Percentiles rank a stretch among this genome's conserved stretches.
phyloP scores from a whole-genome alignment of 805 yeast species.

The Monosporozyma yasuniensis region DNA sequence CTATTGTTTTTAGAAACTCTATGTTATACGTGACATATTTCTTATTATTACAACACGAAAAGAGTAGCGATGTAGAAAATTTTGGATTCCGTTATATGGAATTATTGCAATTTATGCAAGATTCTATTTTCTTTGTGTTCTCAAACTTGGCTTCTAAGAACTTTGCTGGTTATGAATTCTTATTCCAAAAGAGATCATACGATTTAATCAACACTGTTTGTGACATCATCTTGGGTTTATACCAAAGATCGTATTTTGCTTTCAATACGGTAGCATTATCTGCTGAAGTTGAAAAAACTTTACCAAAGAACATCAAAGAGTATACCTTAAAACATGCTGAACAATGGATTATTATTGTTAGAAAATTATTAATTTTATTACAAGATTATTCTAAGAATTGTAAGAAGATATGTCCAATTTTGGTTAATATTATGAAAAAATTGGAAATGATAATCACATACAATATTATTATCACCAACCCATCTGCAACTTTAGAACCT shows the following conservation, averaged over 20 bases:
- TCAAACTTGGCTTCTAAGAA: slow-evolving; percentile 26
- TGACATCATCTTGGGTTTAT: slow-evolving; percentile 20
- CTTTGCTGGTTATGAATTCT: slow-evolving; percentile 27
- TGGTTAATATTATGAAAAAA: slow-evolving; percentile 12
- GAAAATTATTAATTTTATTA: slow-evolving; percentile 22
- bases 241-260: slow-evolving; percentile 15
- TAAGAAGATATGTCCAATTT: slow-evolving; percentile 14
- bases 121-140: slow-evolving; percentile 24
- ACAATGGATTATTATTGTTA: slow-evolving; percentile 12
- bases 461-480: not conserved
- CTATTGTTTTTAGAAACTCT: slow-evolving; percentile 23
- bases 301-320: slow-evolving; percentile 3
- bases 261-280: not conserved
- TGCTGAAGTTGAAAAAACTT: not conserved
- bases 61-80: slow-evolving; percentile 10
- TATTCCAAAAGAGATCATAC: slow-evolving; percentile 24
- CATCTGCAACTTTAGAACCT: not conserved
- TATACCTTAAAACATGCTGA: slow-evolving; percentile 8
- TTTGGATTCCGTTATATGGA: slow-evolving; percentile 17
- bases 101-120: slow-evolving; percentile 21
- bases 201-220: slow-evolving; percentile 15
- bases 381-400: slow-evolving; percentile 27
- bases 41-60: slow-evolving; percentile 22
- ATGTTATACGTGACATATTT: slow-evolving; percentile 18
- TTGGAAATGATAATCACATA: slow-evolving; percentile 10